Evolutionary conservation across 1,284 basidiomycete genomes (phyloP).

Genomic region (Trichosporon sp.): DNA sequence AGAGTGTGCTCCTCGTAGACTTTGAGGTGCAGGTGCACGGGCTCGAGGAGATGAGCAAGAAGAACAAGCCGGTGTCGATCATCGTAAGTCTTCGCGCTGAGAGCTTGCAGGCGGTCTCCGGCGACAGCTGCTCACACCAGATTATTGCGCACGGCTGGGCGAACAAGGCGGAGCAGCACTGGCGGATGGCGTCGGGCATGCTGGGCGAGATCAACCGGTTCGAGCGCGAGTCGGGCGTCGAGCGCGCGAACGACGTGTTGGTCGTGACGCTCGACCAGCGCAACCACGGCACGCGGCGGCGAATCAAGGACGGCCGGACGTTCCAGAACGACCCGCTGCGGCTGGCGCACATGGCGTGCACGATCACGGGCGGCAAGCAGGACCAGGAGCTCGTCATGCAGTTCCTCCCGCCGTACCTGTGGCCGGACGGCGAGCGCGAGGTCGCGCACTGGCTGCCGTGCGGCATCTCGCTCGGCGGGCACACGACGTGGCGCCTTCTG

Average conservation of each 20-base stretch:
- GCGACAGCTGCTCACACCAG: constrained; percentile 13
- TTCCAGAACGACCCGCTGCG: constrained; percentile 65
- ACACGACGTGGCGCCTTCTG: constrained; percentile 15
- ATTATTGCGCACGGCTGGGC: constrained; percentile 40
- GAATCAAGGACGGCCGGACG: constrained; percentile 57
- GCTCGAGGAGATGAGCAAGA: constrained; percentile 35
- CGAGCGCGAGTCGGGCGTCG: constrained; percentile 8
- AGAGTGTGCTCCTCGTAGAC: constrained; percentile 27
- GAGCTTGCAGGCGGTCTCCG: too few species aligned
- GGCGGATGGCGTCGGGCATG: constrained; percentile 34
- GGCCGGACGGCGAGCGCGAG: constrained; percentile 61
- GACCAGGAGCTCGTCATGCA: constrained; percentile 79
- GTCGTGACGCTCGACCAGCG: constrained; percentile 59
- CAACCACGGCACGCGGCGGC: constrained; percentile 64
- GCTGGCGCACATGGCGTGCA: constrained; percentile 22
- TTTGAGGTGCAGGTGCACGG: constrained; percentile 38
- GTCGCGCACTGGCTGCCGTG: constrained; percentile 63
- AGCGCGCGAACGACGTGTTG: constrained; percentile 36
- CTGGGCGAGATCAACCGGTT: constrained; percentile 26
- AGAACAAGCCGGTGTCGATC: constrained; percentile 27
- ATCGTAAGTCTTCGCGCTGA: constrained; percentile 6
- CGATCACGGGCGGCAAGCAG: constrained; percentile 28
- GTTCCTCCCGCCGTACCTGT: constrained; percentile 72
- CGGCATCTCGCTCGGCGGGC: constrained; percentile 53
- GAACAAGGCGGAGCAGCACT: constrained; percentile 34